Percentiles rank a stretch among this genome's conserved stretches.
These are phyloP conservation scores for Taiwanofungus camphoratus DNA, from an alignment of 1,284 basidiomycete species.

Conservation along the genomic window DNA sequence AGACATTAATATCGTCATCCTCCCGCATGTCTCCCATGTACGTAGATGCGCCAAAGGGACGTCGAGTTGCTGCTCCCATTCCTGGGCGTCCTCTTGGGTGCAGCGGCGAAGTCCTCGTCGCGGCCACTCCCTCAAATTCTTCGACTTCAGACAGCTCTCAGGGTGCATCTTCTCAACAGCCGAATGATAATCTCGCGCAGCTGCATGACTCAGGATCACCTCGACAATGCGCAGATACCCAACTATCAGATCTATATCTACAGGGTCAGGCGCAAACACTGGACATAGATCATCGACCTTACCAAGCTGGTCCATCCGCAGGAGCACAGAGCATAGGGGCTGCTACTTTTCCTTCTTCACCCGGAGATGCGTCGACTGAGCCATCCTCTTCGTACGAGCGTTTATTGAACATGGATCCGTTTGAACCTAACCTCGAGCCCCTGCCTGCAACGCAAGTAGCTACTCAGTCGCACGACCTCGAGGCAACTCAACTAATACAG, in stretches of 20 bases:
- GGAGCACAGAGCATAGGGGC: not conserved
- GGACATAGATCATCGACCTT: not conserved
- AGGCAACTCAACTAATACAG: constrained; percentile 1
- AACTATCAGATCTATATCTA: constrained; percentile 5
- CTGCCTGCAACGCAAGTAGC: constrained; percentile 4
- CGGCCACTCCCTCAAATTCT: constrained; percentile 16
- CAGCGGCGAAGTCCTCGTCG: constrained; percentile 13
- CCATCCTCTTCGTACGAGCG: constrained; percentile 20
- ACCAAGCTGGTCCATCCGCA: not conserved
- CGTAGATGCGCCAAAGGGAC: not conserved
- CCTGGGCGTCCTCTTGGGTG: not conserved
- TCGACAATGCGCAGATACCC: constrained; percentile 19
- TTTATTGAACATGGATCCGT: constrained; percentile 8
- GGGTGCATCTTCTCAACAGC: not conserved
- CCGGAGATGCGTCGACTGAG: constrained; percentile 13
- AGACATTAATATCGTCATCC: constrained; percentile 9
- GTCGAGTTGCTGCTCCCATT: constrained; percentile 3
- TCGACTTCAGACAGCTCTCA: constrained; percentile 8
- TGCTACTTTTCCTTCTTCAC: constrained; percentile 1
- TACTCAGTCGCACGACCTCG: not conserved
- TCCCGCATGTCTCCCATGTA: constrained; percentile 16
- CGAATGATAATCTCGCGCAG: too few relatives aligned
- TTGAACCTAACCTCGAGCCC: constrained; percentile 2
- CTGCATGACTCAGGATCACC: constrained; percentile 8
- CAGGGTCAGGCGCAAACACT: constrained; percentile 5